These are phyloP conservation scores for Dryadomyces quercivorus DNA, from an alignment of 2,329 filamentous ascomycete species.

Conservation along the genomic window DNA sequence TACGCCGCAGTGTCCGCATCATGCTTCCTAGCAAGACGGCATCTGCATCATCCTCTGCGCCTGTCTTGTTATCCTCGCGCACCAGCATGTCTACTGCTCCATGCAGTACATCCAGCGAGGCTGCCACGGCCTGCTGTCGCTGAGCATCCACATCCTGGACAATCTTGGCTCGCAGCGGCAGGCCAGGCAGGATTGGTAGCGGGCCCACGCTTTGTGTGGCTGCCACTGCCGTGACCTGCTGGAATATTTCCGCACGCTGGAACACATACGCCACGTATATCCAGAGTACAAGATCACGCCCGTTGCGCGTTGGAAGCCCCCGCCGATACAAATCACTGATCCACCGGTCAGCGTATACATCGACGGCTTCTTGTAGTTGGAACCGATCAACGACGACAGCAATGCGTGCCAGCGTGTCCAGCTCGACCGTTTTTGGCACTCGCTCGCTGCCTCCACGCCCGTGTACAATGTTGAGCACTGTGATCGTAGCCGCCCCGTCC, in stretches of 20 bases:
- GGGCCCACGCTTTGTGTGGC: conserved; percentile 15
- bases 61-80: background rate
- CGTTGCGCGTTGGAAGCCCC: conserved; percentile 9
- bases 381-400: conserved; percentile 31
- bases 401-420: conserved; percentile 31
- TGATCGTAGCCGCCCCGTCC: conserved; percentile 24
- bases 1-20: conserved; percentile 16
- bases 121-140: conserved; percentile 15
- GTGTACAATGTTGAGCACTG: conserved; percentile 34
- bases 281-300: conserved; percentile 18
- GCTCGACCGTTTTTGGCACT: conserved; percentile 23
- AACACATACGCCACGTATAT: conserved; percentile 21
- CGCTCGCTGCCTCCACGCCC: conserved; percentile 23
- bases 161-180: conserved; percentile 19
- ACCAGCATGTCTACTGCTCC: conserved; percentile 14
- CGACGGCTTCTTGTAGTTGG: conserved; percentile 27
- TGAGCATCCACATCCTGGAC: conserved; percentile 17
- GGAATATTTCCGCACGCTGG: conserved; percentile 16
- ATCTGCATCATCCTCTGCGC: conserved; percentile 12
- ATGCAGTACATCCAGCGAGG: conserved; percentile 14
- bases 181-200: conserved; percentile 13
- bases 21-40: conserved; percentile 18
- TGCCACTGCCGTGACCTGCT: conserved; percentile 14
- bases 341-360: conserved; percentile 29
- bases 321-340: conserved; percentile 16